A percentile compares a stretch with the other conserved stretches of the same genome.
Conservation (phyloP, 2,329 filamentous ascomycete species). For the Beauveria medogensis region DNA sequence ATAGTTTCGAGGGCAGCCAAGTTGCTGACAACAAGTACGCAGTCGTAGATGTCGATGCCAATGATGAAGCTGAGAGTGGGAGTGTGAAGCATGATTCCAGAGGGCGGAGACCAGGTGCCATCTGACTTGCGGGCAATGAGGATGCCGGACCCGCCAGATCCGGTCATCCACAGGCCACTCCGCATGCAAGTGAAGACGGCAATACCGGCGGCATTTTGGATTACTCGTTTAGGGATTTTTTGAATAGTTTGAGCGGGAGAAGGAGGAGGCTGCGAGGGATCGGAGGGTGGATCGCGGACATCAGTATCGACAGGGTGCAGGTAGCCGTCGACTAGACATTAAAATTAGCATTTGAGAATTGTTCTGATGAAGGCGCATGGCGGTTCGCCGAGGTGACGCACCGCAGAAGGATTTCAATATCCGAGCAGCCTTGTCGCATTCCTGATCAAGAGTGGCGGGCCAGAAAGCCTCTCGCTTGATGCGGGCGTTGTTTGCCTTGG, state of each 20-base stretch:
- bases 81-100: conserved; percentile 84
- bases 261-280: conserved; percentile 32
- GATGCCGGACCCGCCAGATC: conserved; percentile 82
- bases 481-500: conserved; percentile 24
- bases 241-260: conserved; percentile 52
- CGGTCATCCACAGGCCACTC: conserved; percentile 83
- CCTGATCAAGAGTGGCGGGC: conserved; percentile 77
- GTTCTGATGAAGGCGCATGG: neutral
- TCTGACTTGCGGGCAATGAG: conserved; percentile 77
- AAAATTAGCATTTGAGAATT: conserved; percentile 15
- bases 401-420: conserved; percentile 88
- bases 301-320: conserved; percentile 37
- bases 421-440: conserved; percentile 84
- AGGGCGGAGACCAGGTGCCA: conserved; percentile 85
- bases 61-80: conserved; percentile 82
- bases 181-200: conserved; percentile 96
- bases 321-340: conserved; percentile 44
- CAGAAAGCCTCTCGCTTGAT: conserved; percentile 62
- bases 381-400: conserved; percentile 34
- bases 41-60: conserved; percentile 93
- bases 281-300: conserved; percentile 16
- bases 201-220: conserved; percentile 81
- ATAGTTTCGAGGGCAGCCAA: conserved; percentile 77
- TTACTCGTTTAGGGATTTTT: conserved; percentile 79
- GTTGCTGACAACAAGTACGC: conserved; percentile 86